Evolutionary conservation across 2,329 filamentous ascomycete species (phyloP), one percentile per base, ranked within the genome.

Genomic region (Didymellaceae sp.): DNA sequence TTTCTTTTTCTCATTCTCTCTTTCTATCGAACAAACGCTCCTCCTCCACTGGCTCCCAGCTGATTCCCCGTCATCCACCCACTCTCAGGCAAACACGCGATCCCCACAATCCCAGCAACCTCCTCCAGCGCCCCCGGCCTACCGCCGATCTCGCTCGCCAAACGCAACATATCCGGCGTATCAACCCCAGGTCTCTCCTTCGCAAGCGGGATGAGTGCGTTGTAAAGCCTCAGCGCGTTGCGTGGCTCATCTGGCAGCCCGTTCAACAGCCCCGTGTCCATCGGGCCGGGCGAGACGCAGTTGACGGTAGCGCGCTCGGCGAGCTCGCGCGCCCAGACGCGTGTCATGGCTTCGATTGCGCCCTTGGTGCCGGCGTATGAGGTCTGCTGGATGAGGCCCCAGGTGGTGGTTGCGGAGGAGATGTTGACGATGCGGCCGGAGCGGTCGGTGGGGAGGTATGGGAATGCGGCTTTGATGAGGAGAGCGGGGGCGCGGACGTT

Each of bases 1-100:
- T 6, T 25, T 25, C 22, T 25, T 6, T 25, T 10, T 6, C 10
- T 9, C 16, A 20, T 11, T 14, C 38, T 10, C 7, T 6, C 17
- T 13, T 14, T 26, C 45, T 41, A 57, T 21, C 48, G 25, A 9
- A 54, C 77, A 73, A 86, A 82, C 54, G 78, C 80, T 80, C 89
- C 84, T 2, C 89, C 89, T 0, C 89, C 89, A 68, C 91, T 91
- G 5, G 88, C 87, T 73, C 85, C 88, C 3, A 92, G 81, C 25
- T 90, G 85, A 70, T 86, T 86, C 2, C 89, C 89, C 0, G 88
- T 92, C 70, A 84, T 86, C 87, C 88, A 91, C n/a, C 77, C 80
- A 14, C 81, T 80, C 68, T 91, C 88, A 6, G 78, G 75, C 2
- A 82, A 81, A 68, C 87, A 89, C 24, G 90, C 72, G 86, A 91